These are phyloP conservation scores for Venturia effusa DNA, from an alignment of 2,329 filamentous ascomycete genomes.

Conservation along the genomic window DNA sequence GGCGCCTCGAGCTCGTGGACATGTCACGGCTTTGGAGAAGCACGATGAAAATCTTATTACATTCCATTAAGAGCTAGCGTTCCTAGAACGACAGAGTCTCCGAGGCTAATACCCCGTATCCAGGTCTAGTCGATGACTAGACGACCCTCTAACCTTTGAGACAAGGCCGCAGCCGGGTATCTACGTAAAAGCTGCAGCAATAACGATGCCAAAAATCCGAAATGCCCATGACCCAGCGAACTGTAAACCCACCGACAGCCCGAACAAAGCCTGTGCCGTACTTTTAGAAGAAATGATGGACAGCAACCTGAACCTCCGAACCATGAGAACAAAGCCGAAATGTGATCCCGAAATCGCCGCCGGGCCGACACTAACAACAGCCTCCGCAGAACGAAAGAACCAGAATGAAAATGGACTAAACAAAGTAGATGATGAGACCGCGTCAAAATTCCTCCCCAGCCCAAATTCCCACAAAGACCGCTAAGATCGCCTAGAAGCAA, in stretches of 20 bases:
- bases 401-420: background rate
- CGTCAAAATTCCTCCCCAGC: background rate
- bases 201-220: background rate
- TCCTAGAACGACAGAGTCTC: background rate
- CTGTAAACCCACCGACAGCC: background rate
- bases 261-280: background rate
- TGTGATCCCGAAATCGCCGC: background rate
- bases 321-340: background rate
- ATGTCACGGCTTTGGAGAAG: background rate
- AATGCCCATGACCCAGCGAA: background rate
- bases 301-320: background rate
- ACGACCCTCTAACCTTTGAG: background rate
- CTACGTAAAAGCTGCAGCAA: background rate
- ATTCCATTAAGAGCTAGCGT: background rate
- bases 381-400: background rate
- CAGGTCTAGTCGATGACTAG: background rate
- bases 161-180: constrained; percentile 2
- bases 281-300: background rate
- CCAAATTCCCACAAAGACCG: background rate
- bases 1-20: background rate
- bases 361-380: background rate
- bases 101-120: background rate
- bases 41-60: background rate
- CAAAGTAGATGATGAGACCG: background rate
- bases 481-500: constrained; percentile 2